These are phyloP conservation scores for Spergularia marina DNA, from an alignment of 148 eudicot genomes.

Conservation along the genomic window DNA sequence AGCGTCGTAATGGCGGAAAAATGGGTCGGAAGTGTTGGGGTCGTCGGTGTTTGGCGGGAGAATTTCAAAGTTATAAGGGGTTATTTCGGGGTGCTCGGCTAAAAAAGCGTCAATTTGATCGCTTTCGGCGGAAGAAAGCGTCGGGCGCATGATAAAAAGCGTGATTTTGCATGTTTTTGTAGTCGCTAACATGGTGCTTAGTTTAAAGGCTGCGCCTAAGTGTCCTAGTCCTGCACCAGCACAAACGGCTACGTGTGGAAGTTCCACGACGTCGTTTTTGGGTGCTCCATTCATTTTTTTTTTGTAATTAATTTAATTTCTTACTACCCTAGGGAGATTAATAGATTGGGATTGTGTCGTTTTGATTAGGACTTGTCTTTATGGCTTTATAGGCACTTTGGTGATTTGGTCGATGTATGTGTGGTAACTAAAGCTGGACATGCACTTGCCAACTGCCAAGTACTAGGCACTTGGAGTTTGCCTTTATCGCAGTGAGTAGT, in stretches of 20 bases:
- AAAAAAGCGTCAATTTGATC: conserved; percentile 30
- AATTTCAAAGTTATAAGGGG: conserved; percentile 12
- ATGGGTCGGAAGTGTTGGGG: conserved; percentile 23
- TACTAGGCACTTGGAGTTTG: too few relatives aligned
- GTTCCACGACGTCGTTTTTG: too few relatives aligned
- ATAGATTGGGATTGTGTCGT: too few relatives aligned
- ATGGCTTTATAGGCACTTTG: too few relatives aligned
- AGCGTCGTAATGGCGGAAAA: conserved; percentile 31
- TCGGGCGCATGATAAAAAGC: conserved; percentile 17
- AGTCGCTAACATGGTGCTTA: conserved; percentile 29
- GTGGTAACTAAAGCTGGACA: too few relatives aligned
- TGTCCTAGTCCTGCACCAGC: conserved; percentile 38
- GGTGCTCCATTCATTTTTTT: too few relatives aligned
- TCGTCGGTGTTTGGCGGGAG: not conserved
- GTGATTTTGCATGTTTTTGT: conserved; percentile 20
- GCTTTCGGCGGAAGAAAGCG: conserved; percentile 22
- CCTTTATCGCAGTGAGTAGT: too few relatives aligned
- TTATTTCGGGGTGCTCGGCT: conserved; percentile 25
- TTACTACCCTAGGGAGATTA: too few relatives aligned
- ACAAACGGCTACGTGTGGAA: conserved; percentile 26
- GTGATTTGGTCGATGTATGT: too few relatives aligned
- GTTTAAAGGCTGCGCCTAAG: conserved; percentile 32
- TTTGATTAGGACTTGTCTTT: too few relatives aligned
- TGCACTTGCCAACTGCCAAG: too few relatives aligned
- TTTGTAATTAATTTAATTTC: too few relatives aligned